Conservation (phyloP, 345 rosid genomes). For the Aurinia saxatilis region DNA sequence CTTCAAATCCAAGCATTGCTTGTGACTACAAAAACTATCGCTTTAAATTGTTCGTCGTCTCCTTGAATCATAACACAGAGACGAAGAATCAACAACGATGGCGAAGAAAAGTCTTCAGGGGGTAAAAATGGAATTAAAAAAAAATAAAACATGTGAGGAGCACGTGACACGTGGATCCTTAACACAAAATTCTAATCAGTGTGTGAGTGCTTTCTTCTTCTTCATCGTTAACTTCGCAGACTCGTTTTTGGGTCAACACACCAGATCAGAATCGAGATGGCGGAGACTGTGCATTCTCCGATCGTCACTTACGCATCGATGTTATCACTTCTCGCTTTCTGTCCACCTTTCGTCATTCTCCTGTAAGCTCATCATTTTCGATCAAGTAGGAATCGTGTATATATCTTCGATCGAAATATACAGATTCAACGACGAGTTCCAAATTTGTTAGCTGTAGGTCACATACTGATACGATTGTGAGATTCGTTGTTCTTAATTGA, state of each 20-base stretch:
- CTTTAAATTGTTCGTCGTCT: not conserved
- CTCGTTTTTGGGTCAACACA: not conserved
- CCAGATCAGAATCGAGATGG: conserved; percentile 29
- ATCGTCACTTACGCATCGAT: conserved; percentile 68
- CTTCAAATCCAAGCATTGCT: conserved; percentile 21
- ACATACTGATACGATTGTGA: not conserved
- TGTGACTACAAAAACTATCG: not conserved
- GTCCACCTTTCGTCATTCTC: conserved; percentile 91
- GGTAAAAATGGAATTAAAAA: not conserved
- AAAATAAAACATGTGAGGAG: not conserved
- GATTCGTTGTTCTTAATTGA: not conserved
- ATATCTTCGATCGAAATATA: not conserved
- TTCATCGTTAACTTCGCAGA: conserved; percentile 24
- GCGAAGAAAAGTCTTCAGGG: conserved; percentile 16
- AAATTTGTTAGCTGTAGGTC: not conserved
- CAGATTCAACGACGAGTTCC: not conserved
- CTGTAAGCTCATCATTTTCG: conserved; percentile 45
- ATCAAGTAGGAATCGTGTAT: not conserved
- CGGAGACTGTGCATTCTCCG: conserved; percentile 75
- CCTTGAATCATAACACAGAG: conserved; percentile 13
- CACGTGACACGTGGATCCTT: conserved; percentile 8
- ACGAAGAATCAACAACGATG: conserved; percentile 9
- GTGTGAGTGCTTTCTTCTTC: not conserved
- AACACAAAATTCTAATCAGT: not conserved
- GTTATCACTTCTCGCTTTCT: conserved; percentile 70